Base-by-base conservation (phyloP, 768 basidiomycete species). In the Lactarius hengduanensis region DNA sequence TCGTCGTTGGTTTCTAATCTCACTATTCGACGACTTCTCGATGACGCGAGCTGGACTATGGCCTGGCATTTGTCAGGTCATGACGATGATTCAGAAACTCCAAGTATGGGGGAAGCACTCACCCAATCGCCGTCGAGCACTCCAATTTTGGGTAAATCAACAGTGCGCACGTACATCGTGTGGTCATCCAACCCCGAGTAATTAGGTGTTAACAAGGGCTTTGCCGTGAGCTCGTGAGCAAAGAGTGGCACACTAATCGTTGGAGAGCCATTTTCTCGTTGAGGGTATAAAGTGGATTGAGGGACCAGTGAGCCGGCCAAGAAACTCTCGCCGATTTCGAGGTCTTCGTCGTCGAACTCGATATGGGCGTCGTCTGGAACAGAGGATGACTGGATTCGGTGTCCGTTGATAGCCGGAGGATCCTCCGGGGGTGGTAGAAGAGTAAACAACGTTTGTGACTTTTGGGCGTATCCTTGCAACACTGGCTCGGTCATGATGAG, bases 91-190 rank as follows among this genome's bases (percentile, higher is more conserved):
- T 34, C 36, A n/a, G 28, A 5, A 4, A 22, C 60, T 57, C n/a
- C 47, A 58, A 13, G 15, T n/a, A n/a, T 54, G 26, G 41, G 10
- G 2, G 41, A 47, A 45, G 30, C n/a, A 70, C 81, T 55, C 75
- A 90, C 92, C 93, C 92, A 94, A 72, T 93, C 92, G 38, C 88
- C 88, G 68, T 84, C 83, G 59, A 91, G 79, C 7, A 88, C 74
- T 16, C 92, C 91, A 50, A 91, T 77, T 61, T 79, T 82, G 45
- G 84, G 82, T 18, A 94, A 78, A 65, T 90, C 86, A n/a, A 79
- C 72, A 2, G 89, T 86, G 38, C 82, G 81, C 40, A 90, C 70
- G 73, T 88, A 91, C 0, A 92, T 70, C 3, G 87, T 83, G 50
- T 76, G 78, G 59, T 88, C 82, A 61, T 88, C 86, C 41, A 80